Evolutionary conservation across 2,329 filamentous ascomycete genomes (phyloP).

Genomic region (Cladosporium sp.): DNA sequence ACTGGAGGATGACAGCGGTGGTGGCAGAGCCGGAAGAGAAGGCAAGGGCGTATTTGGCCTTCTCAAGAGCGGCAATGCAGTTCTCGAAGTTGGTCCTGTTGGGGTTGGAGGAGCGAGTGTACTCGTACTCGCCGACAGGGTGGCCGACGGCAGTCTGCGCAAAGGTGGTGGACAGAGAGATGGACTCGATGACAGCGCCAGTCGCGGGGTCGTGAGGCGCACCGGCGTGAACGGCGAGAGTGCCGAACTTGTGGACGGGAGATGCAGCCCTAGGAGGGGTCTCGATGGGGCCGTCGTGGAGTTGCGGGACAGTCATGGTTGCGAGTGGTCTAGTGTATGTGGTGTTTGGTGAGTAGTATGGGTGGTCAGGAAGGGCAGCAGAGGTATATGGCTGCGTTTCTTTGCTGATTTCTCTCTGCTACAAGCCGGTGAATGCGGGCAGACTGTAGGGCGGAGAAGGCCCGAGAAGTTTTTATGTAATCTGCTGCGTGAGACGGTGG

Average conservation of each 20-base stretch:
- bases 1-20: conserved; percentile 89
- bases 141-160: conserved; percentile 84
- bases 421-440: neutral
- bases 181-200: conserved; percentile 92
- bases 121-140: conserved; percentile 86
- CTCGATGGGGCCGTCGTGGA: conserved; percentile 49
- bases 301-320: conserved; percentile 23
- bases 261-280: conserved; percentile 71
- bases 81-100: conserved; percentile 93
- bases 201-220: conserved; percentile 85
- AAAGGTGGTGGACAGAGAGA: conserved; percentile 94
- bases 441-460: conserved; percentile 9
- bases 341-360: neutral
- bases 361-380: neutral
- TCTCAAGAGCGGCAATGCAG: conserved; percentile 86
- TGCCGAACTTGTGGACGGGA: conserved; percentile 79
- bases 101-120: conserved; percentile 88
- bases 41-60: conserved; percentile 86
- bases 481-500: neutral
- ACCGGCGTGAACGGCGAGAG: conserved; percentile 90
- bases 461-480: conserved; percentile 11
- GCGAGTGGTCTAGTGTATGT: neutral
- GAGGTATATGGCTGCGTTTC: neutral
- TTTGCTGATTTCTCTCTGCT: conserved; percentile 2
- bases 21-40: conserved; percentile 93